Base-by-base conservation (phyloP, 2,329 filamentous ascomycete genomes). In the Xylariales sp. region DNA sequence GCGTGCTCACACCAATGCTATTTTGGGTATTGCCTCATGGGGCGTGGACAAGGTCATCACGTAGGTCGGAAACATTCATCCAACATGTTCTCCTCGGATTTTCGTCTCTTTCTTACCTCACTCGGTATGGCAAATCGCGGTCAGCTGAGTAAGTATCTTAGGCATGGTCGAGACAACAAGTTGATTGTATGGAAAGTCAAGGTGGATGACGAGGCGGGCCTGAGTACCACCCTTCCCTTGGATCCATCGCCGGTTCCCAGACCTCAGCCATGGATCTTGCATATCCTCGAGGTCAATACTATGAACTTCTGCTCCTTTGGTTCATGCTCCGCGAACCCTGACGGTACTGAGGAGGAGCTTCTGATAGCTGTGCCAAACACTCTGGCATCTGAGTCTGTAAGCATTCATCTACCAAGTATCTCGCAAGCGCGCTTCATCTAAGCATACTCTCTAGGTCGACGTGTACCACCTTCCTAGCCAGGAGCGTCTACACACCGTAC, bases 251-350 rank as follows among this genome's bases (percentile, higher is more conserved):
- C 60, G 20, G 64, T 61, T 33, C 61, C 61, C 37, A 74, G 67
- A 48, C 76, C 74, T 14, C 74, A 82, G 53, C 93, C 93, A 21
- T 95, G 88, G 88, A 68, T 96, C n/a, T 63, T 95, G 16, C 79
- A 95, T 62, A 76, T 86, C 4, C 68, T 98, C 4, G 73, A 86
- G 4, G 88, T 97, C 31, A 96, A 96, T 57, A 88, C 91, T 1
- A 78, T 97, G 67, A 98, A 97, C 58, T 98, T 97, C 60, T 98
- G 93, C 59, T 76, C 85, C 2, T 95, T 95, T 60, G 74, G 84
- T 2, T 73, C 75, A 46, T 83, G 82, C 57, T 45, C 69, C 45
- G 58, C 64, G 31, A 45, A 46, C 6, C 52, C 61, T 5, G 48
- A 60, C 14, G 47, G 54, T 4, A 41, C 51, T 2, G 47, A 51